phyloP scores from a whole-genome alignment of 2,329 filamentous ascomycete species.

The Cladosporium colombiae region DNA sequence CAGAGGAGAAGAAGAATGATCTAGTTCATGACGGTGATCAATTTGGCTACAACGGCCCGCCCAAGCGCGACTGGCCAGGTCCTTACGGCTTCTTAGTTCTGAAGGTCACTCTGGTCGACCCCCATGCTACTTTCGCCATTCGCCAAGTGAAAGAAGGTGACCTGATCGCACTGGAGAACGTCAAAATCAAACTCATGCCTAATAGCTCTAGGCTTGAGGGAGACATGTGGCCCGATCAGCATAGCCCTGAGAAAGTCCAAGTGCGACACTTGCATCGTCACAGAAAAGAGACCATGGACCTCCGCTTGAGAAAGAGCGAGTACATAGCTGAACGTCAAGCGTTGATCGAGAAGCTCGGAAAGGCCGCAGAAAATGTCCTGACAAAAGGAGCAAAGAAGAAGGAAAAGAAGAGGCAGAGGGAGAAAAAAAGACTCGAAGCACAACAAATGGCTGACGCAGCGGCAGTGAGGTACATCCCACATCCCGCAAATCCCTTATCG shows the following conservation, averaged over 20 bases:
- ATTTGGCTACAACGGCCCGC: conserved; percentile 53
- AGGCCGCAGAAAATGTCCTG: conserved; percentile 16
- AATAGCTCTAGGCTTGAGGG: conserved; percentile 67
- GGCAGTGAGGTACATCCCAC: conserved; percentile 1
- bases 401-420: conserved; percentile 33
- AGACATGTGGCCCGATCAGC: conserved; percentile 63
- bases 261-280: conserved; percentile 56
- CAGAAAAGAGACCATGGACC: conserved; percentile 58
- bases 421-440: conserved; percentile 32
- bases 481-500: neutral
- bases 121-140: conserved; percentile 63
- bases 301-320: conserved; percentile 56
- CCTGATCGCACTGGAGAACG: conserved; percentile 69
- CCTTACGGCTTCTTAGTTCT: conserved; percentile 73
- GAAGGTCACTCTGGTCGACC: conserved; percentile 69
- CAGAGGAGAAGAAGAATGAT: conserved; percentile 35
- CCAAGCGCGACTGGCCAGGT: conserved; percentile 63
- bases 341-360: conserved; percentile 7
- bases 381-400: conserved; percentile 41
- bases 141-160: conserved; percentile 58
- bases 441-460: neutral
- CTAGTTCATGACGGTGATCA: conserved; percentile 53
- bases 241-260: conserved; percentile 55
- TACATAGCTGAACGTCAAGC: conserved; percentile 47
- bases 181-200: conserved; percentile 64